Evolutionary conservation across 495 filamentous ascomycete species (phyloP), one percentile per base, ranked within the genome.

Genomic region (Podospora comata): DNA sequence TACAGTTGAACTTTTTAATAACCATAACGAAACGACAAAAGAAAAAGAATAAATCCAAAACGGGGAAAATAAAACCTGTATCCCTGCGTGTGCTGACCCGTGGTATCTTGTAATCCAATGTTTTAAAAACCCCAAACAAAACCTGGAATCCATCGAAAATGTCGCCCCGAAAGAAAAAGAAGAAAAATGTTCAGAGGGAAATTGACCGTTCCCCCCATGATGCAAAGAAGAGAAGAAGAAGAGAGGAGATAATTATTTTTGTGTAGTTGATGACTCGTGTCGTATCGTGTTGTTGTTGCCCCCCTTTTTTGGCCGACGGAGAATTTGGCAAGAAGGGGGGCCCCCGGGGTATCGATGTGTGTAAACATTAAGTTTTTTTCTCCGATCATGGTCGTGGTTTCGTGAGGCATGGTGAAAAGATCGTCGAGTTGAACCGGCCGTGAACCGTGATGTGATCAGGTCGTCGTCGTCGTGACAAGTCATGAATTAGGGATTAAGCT

Each of bases 221-320:
- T 61, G 55, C 39, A 62, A 32, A 65, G 44, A 62, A 66, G 54
- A 4, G 32, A 68, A 69, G 20, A 54, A 32, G 30, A 57, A 64
- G 19, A 56, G 55, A 62, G 60, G 54, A 68, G 56, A 68, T 30
- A 62, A 63, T 27, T n/a, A 61, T 61, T 20, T 20, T 19, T 19
- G n/a, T 19, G 13, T 23, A 23, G 55, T 20, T 58, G 55, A 58
- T 26, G 55, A 13, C 55, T 61, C 4, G 20, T 4, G 18, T 61
- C 4, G 20, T 18, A 28, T 61, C 39, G 5, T 48, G 7, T 48
- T 48, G 39, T 48, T 13, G 39, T 48, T 48, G 9, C 13, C 13
- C 39, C 39, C 39, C 39, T 16, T 48, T 48, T 48, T 16, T 48
- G 6, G 2, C 39, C 39, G 39, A 13, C 39, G 30, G 30, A 32